These are phyloP conservation scores for Xylaria venustula DNA, from an alignment of 495 filamentous ascomycete species.

Conservation along the genomic window DNA sequence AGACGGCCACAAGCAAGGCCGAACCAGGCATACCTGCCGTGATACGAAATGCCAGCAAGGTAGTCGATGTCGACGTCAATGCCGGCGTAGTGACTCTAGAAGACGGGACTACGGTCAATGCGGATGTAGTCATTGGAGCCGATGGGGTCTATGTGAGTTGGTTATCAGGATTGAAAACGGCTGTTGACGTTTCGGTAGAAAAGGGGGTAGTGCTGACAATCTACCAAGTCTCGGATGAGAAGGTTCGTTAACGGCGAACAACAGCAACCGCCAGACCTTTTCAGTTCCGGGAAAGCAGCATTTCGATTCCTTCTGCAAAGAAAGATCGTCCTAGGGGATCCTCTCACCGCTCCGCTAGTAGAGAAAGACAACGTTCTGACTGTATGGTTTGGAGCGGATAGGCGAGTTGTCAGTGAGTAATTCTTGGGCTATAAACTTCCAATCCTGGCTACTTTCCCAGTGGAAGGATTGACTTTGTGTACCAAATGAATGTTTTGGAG, in stretches of 20 bases:
- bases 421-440: too few relatives aligned
- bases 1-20: constrained; percentile 38
- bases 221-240: constrained; percentile 31
- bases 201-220: too few relatives aligned
- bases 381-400: constrained; percentile 52
- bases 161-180: too few relatives aligned
- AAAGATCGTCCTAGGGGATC: constrained; percentile 43
- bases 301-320: constrained; percentile 60
- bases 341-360: constrained; percentile 42
- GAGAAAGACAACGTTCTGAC: constrained; percentile 39
- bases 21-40: constrained; percentile 37
- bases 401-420: constrained; percentile 55
- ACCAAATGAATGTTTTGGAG: too few relatives aligned
- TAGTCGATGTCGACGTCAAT: constrained; percentile 43
- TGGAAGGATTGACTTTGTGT: too few relatives aligned
- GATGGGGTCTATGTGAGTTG: constrained; percentile 39
- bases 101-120: constrained; percentile 30
- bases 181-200: too few relatives aligned
- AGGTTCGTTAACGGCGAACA: constrained; percentile 32
- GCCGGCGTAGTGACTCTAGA: constrained; percentile 42
- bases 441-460: too few relatives aligned
- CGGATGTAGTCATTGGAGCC: constrained; percentile 42
- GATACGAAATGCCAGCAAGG: constrained; percentile 44
- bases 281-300: constrained; percentile 54
- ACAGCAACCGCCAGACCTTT: constrained; percentile 36